Percentiles rank a stretch among this genome's conserved stretches.
phyloP scores from a whole-genome alignment of 352 stramenopile species.

The Phytopythium mirpurense region DNA sequence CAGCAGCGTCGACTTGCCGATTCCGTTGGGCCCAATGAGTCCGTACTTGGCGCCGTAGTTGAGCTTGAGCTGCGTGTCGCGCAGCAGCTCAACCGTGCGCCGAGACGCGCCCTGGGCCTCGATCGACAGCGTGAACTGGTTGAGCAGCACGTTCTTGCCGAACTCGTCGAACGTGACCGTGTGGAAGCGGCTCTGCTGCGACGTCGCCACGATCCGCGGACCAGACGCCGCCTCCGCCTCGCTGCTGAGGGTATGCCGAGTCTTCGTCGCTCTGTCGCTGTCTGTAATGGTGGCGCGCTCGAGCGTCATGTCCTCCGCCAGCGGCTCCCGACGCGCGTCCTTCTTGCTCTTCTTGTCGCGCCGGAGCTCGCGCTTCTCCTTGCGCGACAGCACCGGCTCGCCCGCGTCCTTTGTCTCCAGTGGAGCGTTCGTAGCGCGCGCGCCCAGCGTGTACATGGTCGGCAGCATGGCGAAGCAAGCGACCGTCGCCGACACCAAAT shows the following conservation, averaged over 20 bases:
- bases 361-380: slow-evolving; percentile 41
- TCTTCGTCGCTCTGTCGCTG: slow-evolving; percentile 1
- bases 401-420: slow-evolving; percentile 12
- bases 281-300: slow-evolving; percentile 2
- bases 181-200: slow-evolving; percentile 57
- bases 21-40: slow-evolving; percentile 80
- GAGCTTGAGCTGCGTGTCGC: slow-evolving; percentile 66
- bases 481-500: too few species aligned
- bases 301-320: not conserved
- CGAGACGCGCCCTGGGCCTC: slow-evolving; percentile 9
- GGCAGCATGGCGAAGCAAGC: slow-evolving; percentile 37
- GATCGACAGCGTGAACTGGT: slow-evolving; percentile 48
- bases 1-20: slow-evolving; percentile 91
- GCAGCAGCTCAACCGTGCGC: slow-evolving; percentile 46
- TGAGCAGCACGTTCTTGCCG: slow-evolving; percentile 51
- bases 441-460: slow-evolving; percentile 27
- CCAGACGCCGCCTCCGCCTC: not conserved
- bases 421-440: slow-evolving; percentile 20
- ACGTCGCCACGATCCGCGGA: slow-evolving; percentile 25
- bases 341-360: slow-evolving; percentile 21
- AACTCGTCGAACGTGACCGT: slow-evolving; percentile 60
- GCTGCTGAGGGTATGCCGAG: not conserved
- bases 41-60: slow-evolving; percentile 75
- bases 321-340: not conserved
- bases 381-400: slow-evolving; percentile 29